Percentiles rank a stretch among this genome's conserved stretches.
Evolutionary conservation across 495 filamentous ascomycete species (phyloP).

Genomic region (Xylaria cubensis): DNA sequence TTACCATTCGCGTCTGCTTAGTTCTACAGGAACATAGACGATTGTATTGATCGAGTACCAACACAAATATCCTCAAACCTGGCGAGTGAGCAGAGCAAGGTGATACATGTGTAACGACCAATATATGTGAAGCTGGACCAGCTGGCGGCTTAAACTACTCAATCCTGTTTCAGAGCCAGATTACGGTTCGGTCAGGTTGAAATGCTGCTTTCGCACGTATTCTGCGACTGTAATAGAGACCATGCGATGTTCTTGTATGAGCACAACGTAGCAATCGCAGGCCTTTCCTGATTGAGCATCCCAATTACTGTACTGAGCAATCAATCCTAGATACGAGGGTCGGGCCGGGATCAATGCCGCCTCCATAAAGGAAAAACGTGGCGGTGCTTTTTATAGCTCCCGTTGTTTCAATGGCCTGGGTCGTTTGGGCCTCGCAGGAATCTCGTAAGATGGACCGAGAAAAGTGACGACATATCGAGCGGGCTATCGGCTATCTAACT

Average conservation of each 20-base stretch:
- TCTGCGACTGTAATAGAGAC: neutral
- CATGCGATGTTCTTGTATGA: neutral
- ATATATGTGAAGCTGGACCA: neutral
- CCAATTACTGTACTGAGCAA: neutral
- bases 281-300: conserved; percentile 7
- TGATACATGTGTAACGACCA: neutral
- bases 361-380: conserved; percentile 1
- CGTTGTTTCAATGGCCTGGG: neutral
- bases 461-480: neutral
- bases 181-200: neutral
- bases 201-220: neutral
- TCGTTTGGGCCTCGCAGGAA: conserved; percentile 4
- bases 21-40: neutral
- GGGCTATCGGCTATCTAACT: neutral
- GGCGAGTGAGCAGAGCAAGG: neutral
- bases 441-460: neutral
- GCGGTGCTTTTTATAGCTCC: conserved; percentile 13
- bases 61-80: neutral
- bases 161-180: neutral
- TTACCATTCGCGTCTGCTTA: neutral
- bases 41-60: neutral
- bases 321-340: neutral
- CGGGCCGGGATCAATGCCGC: conserved; percentile 9
- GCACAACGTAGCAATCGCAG: neutral
- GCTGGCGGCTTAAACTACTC: neutral